Conservation (phyloP, 345 rosid genomes). For the Corchorus capsularis region DNA sequence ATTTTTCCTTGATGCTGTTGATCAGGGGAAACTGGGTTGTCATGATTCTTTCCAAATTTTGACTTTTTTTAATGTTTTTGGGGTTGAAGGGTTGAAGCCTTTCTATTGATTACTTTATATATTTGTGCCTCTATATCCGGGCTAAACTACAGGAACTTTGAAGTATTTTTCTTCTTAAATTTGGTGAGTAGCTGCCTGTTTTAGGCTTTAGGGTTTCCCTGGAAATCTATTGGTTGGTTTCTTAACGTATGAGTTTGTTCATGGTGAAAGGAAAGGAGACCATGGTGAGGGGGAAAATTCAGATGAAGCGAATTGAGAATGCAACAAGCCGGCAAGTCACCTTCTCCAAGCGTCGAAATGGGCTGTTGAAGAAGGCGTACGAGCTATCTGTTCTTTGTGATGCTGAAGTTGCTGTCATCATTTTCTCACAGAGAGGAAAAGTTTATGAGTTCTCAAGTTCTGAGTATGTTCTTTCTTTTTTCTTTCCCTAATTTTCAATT, state of each 20-base stretch:
- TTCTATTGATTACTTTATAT: background rate
- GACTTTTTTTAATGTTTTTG: conserved; percentile 2
- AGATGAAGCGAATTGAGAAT: conserved; percentile 32
- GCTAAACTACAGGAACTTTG: background rate
- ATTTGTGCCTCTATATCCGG: background rate
- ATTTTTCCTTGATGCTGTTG: background rate
- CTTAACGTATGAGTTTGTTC: conserved; percentile 3
- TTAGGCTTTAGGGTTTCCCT: conserved; percentile 15
- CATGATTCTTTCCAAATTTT: background rate
- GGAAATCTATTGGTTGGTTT: background rate
- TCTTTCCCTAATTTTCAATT: background rate
- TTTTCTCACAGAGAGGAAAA: conserved; percentile 23
- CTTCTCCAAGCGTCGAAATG: conserved; percentile 34
- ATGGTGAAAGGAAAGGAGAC: conserved; percentile 15
- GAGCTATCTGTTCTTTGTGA: conserved; percentile 25
- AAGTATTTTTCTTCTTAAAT: background rate
- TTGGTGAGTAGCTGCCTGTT: conserved; percentile 18
- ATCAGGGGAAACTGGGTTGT: background rate
- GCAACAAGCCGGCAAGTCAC: conserved; percentile 25
- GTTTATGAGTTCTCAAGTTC: conserved; percentile 17
- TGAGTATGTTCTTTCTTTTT: background rate
- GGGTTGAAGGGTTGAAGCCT: background rate
- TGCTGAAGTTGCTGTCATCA: conserved; percentile 26
- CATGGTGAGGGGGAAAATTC: conserved; percentile 33
- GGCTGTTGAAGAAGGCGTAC: conserved; percentile 27